Evolutionary conservation across 2,329 filamentous ascomycete species (phyloP).

Genomic region (Trichoderma hamatum): DNA sequence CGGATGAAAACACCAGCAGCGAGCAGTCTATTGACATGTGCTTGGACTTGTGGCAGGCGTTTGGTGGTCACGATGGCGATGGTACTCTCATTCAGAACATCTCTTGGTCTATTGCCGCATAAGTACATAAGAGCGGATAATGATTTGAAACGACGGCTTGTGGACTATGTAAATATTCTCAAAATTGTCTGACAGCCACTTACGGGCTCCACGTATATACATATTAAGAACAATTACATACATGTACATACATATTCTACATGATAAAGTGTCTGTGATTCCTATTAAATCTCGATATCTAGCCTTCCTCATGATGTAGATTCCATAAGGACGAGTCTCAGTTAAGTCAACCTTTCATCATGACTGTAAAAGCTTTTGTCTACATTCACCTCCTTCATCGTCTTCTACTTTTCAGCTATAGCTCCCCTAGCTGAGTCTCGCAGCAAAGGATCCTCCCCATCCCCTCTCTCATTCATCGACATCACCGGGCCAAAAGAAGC

Average conservation of each 20-base stretch:
- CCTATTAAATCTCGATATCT: too few relatives aligned
- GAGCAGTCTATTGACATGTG: slow-evolving; percentile 29
- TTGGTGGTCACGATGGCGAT: slow-evolving; percentile 25
- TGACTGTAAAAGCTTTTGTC: too few relatives aligned
- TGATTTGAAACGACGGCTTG: background rate
- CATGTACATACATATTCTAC: background rate
- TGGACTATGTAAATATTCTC: slow-evolving; percentile 14
- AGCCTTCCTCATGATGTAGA: too few relatives aligned
- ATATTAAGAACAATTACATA: background rate
- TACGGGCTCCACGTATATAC: background rate
- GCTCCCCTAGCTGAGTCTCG: too few relatives aligned
- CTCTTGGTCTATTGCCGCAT: slow-evolving; percentile 25
- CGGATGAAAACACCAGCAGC: slow-evolving; percentile 25
- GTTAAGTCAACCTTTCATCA: too few relatives aligned
- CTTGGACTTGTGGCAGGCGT: slow-evolving; percentile 26
- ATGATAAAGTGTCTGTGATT: background rate
- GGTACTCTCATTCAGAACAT: slow-evolving; percentile 25
- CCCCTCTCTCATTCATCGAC: too few relatives aligned
- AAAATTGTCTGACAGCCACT: background rate
- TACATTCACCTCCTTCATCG: too few relatives aligned
- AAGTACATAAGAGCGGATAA: background rate
- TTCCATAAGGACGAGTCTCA: too few relatives aligned
- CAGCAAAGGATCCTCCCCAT: too few relatives aligned
- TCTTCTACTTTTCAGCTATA: too few relatives aligned
- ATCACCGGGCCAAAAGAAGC: too few relatives aligned